Base-by-base conservation (phyloP, 768 basidiomycete genomes). In the Sarcomyxa edulis region DNA sequence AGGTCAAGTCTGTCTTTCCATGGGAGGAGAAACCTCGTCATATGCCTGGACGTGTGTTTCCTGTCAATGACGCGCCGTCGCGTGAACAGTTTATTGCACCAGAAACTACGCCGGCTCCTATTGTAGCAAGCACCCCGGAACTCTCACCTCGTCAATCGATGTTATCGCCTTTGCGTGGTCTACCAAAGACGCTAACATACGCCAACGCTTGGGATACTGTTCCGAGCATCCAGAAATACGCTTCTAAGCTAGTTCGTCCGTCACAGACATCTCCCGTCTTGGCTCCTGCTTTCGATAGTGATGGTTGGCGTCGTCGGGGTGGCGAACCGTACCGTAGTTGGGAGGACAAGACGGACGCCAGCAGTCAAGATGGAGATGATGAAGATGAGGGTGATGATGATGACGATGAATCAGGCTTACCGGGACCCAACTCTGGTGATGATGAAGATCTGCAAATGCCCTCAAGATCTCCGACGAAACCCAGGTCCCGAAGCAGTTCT, bases 1-100 rank as follows among this genome's bases (percentile, higher is more conserved):
- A 86, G 51, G 75, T 94, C 15, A 82, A 81, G 44, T 65, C 72
- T 23, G 68, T 96, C 23, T 98, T 99, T 59, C 93, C 95, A n/a
- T 99, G 95, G 95, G 95, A 99, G 55, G 74, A 80, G 42, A 74
- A 75, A 49, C 81, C 76, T 9, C 77, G 84, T 22, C 71, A 66
- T 33, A 48, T 70, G 46, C 88, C 87, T 10, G 69, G 68, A 19
- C 83, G 89, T 37, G 74, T 84, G 22, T 90, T 90, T 51, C 90
- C 87, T 20, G 62, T 58, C n/a, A 62, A 72, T 21, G 80, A 83
- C 33, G 65, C 71, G 32, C 78, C 73, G 18, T 67, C 71, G 1
- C 72, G 76, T 7, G 57, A 58, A n/a, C 49, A 61, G 36, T 72
- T 70, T 47, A 27, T 68, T 39, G 64, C 57, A 30, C 52, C 67